Base-by-base conservation (phyloP, 495 filamentous ascomycete species). In the Parmelia sp. region DNA sequence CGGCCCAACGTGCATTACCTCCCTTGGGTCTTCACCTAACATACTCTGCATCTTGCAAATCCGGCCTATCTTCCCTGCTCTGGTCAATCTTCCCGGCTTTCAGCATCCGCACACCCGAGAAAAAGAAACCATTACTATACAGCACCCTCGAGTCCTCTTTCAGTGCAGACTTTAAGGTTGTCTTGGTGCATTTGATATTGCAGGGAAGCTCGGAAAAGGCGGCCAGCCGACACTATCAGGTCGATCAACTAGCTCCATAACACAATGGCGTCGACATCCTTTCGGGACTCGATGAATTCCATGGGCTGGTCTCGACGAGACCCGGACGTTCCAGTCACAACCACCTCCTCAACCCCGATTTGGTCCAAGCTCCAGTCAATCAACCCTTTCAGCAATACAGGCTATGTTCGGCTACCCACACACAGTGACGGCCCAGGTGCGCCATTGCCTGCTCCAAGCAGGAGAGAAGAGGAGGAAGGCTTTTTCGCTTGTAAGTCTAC, bases 241-340 rank as follows among this genome's bases (percentile, higher is more conserved):
- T 29, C 63, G 63, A 66, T 69, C 64, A 51, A 51, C 63, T 64
- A 67, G 36, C 69, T 53, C 27, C 27, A 53, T 19, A 31, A 29
- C 19, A 1, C n/a, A 29, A 98, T 98, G 94, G 90, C 94, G 44
- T 92, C 92, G 65, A 79, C 85, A 63, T 90, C 91, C 12, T 97
- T 98, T 77, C 84, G 92, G 65, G 89, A 96, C 73, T 93, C 89
- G 29, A 90, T 97, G 83, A 96, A 91, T 79, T 92, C 90, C 40
- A 78, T 98, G 66, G 94, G 94, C 33, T 98, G 94, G 94, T 88
- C 91, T 70, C 88, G 94, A 60, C 85, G 94, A 70, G 90, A 94
- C 53, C 78, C 84, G 60, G 90, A 95, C 70, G 73, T 88, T 36
- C 89, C 91, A 61, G 89, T 87, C 66, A 89, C 83, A 73, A 96